A percentile compares a stretch with the other conserved stretches of the same genome.
Evolutionary conservation across 192 early-diverging fungal genomes (phyloP).

Genomic region (Coemansia sp.): DNA sequence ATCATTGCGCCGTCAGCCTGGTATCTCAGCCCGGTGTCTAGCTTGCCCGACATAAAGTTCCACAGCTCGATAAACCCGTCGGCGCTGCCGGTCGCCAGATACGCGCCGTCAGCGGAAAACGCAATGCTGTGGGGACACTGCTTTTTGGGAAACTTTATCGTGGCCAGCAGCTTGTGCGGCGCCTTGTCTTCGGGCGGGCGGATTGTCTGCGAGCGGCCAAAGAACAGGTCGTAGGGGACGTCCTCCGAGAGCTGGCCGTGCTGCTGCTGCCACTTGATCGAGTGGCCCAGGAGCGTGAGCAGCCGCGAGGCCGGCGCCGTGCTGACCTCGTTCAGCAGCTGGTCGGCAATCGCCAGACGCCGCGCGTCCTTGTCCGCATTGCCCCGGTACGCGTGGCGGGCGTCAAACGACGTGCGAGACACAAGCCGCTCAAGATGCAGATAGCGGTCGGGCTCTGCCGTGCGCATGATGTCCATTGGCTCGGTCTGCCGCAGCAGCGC

Average conservation of each 20-base stretch:
- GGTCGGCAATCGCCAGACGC: slow-evolving; percentile 69
- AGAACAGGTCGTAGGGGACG: slow-evolving; percentile 74
- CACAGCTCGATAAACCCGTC: slow-evolving; percentile 98
- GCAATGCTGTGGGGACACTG: slow-evolving; percentile 68
- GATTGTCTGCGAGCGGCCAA: slow-evolving; percentile 58
- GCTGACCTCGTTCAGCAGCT: slow-evolving; percentile 22
- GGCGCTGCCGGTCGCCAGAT: slow-evolving; percentile 77
- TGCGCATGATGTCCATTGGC: slow-evolving; percentile 79
- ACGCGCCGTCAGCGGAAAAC: slow-evolving; percentile 82
- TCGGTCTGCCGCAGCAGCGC: slow-evolving; percentile 85
- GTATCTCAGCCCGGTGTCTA: slow-evolving; percentile 82
- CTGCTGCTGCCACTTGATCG: slow-evolving; percentile 83
- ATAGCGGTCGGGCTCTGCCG: slow-evolving; percentile 74
- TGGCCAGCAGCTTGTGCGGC: slow-evolving; percentile 65
- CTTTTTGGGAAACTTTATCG: slow-evolving; percentile 92
- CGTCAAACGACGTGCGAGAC: slow-evolving; percentile 57
- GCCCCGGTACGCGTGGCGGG: slow-evolving; percentile 32
- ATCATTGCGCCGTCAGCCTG: slow-evolving; percentile 80
- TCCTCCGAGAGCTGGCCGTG: slow-evolving; percentile 73
- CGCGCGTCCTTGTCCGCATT: slow-evolving; percentile 60
- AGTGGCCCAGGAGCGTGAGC: slow-evolving; percentile 78
- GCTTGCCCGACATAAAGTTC: slow-evolving; percentile 89
- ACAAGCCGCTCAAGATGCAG: slow-evolving; percentile 76
- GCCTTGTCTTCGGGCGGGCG: slow-evolving; percentile 70
- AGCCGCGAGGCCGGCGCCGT: slow-evolving; percentile 72